A percentile compares a stretch with the other conserved stretches of the same genome.
These are phyloP conservation scores for Brassica juncea DNA, from an alignment of 345 rosid species.

Conservation along the genomic window DNA sequence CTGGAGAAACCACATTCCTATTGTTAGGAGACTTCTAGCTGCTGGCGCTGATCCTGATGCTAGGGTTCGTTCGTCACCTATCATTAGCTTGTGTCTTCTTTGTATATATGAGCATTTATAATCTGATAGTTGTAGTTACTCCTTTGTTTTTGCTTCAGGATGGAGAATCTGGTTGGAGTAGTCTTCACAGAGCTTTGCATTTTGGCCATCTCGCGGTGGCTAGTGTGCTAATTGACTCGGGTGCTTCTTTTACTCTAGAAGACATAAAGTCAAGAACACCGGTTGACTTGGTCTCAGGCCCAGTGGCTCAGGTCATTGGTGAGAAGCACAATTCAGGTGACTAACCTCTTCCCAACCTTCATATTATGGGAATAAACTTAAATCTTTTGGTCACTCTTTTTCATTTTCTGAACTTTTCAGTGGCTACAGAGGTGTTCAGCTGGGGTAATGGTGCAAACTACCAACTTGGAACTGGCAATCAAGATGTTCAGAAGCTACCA, in stretches of 20 bases:
- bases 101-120: background rate
- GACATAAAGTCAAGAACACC: constrained; percentile 79
- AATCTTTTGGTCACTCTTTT: constrained; percentile 9
- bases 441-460: constrained; percentile 99
- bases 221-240: constrained; percentile 71
- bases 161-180: constrained; percentile 99
- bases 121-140: background rate
- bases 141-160: constrained; percentile 53
- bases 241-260: constrained; percentile 72
- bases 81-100: constrained; percentile 6
- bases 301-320: constrained; percentile 69
- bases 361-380: constrained; percentile 8
- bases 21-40: constrained; percentile 78
- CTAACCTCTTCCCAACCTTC: constrained; percentile 19
- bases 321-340: constrained; percentile 57
- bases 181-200: constrained; percentile 95
- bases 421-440: constrained; percentile 87
- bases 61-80: constrained; percentile 75
- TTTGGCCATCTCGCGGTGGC: constrained; percentile 99
- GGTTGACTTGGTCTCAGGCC: constrained; percentile 88
- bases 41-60: constrained; percentile 99
- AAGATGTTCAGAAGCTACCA: constrained; percentile 82
- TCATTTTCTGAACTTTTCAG: constrained; percentile 21
- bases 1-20: constrained; percentile 95
- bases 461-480: constrained; percentile 96